Percentiles rank a stretch among this genome's conserved stretches.
Evolutionary conservation across 2,329 filamentous ascomycete species (phyloP).

Genomic region (Cadophora sp.): DNA sequence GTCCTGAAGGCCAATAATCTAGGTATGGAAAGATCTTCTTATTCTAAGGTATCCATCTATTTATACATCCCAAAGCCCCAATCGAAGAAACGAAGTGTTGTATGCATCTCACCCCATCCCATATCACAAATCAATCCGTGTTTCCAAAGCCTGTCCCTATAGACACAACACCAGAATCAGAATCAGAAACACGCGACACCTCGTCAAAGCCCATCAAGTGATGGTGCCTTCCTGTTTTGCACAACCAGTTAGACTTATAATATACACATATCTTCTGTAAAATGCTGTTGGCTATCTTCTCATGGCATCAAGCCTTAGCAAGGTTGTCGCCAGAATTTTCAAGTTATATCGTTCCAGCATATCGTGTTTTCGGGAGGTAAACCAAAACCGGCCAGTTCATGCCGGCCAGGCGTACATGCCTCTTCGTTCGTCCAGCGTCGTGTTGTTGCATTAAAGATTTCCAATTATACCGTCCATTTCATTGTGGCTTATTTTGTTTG

Average conservation of each 20-base stretch:
- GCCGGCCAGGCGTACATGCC: background rate
- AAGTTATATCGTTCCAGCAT: no score
- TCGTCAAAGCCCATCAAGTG: background rate
- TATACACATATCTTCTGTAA: background rate
- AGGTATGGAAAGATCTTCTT: background rate
- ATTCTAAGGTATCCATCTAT: background rate
- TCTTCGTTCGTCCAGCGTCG: background rate
- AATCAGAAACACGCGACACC: no score
- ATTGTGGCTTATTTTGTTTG: background rate
- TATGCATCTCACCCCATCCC: background rate
- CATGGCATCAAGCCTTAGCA: conserved; percentile 10
- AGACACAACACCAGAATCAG: background rate
- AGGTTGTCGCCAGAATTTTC: background rate
- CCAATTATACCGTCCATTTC: background rate
- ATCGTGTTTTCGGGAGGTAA: background rate
- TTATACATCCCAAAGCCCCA: background rate
- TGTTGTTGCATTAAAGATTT: background rate
- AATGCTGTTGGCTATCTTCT: background rate
- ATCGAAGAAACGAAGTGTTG: background rate
- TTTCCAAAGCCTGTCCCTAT: background rate
- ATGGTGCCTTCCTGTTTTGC: background rate
- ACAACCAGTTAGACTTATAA: background rate
- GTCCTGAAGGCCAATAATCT: background rate
- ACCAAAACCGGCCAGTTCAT: background rate
- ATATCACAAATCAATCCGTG: background rate